Base-by-base conservation (phyloP, 495 filamentous ascomycete genomes). In the Cercophora sp. region DNA sequence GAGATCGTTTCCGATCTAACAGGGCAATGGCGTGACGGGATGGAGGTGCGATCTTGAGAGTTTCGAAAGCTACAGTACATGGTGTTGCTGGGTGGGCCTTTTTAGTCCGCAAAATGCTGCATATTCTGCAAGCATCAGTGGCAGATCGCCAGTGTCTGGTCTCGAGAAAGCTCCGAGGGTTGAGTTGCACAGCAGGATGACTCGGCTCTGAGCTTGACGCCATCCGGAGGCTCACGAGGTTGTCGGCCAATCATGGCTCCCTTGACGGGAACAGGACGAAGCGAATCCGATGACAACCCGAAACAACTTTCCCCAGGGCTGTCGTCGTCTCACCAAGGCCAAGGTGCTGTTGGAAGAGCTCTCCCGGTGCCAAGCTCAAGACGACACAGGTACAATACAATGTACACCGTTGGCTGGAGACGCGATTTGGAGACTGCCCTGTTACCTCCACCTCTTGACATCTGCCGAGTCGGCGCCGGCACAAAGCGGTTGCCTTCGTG, bases 161-260 rank as follows among this genome's bases (percentile, higher is more conserved):
- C 48, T 51, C 48, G 35, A 51, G 48, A 51, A 51, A 51, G 23
- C 48, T 51, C 48, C 48, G 48, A 51, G 19, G 48, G 15, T 41
- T 36, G 23, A 51, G 48, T 51, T 40, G 35, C 36, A 51, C 48
- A 29, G 10, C 48, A 51, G 48, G 15, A 41, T 20, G 24, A 41
- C 25, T 51, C 48, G 48, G 48, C 48, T 51, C 23, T 19, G 35
- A 51, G 48, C 35, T 34, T 37, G 32, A 49, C 32, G 47, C 47
- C 32, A 49, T 51, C 48, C 48, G 36, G 35, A 32, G 36, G 24
- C 36, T 51, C 48, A 36, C 48, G 48, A 51, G 37, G 36, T n/a
- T n/a, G 36, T 16, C 36, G 48, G 36, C 48, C 48, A 51, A 51
- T 51, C 48, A 51, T 51, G 48, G 35, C 24, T 51, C 40, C 42